phyloP scores from a whole-genome alignment of 768 basidiomycete genomes.

The Tulasnella sp. region DNA sequence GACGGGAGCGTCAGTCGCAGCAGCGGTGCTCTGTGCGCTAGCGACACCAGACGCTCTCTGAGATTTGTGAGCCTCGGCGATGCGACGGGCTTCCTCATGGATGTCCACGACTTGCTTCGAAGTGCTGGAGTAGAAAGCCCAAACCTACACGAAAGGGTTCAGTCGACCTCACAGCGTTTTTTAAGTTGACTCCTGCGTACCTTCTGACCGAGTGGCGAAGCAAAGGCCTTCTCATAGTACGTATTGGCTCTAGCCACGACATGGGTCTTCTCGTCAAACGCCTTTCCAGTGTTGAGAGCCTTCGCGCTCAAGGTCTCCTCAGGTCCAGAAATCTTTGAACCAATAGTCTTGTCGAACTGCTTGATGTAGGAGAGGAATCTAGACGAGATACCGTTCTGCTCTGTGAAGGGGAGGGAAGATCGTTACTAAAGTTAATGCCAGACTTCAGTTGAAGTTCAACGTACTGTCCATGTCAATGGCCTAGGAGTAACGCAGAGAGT shows the following conservation, averaged over 20 bases:
- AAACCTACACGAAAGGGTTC: background rate
- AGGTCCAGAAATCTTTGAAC: conserved; percentile 62
- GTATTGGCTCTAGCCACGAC: conserved; percentile 54
- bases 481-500: conserved; percentile 28
- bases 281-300: conserved; percentile 57
- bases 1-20: conserved; percentile 1
- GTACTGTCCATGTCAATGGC: conserved; percentile 65
- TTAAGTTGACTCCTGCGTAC: conserved; percentile 33
- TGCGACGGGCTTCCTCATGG: conserved; percentile 84
- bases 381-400: conserved; percentile 79
- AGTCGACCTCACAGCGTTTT: background rate
- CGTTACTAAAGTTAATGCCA: background rate
- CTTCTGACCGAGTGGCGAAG: conserved; percentile 69
- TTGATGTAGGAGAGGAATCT: conserved; percentile 77
- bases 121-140: conserved; percentile 75
- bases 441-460: background rate
- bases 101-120: conserved; percentile 86
- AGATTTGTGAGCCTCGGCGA: conserved; percentile 55
- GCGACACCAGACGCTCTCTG: background rate
- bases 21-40: background rate
- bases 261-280: conserved; percentile 77
- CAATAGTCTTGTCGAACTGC: conserved; percentile 60
- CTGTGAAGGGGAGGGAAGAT: conserved; percentile 31
- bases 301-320: conserved; percentile 75
- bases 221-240: conserved; percentile 72